These are phyloP conservation scores for Emmonsiellopsis sp. DNA, from an alignment of 2,329 filamentous ascomycete species.

Conservation along the genomic window DNA sequence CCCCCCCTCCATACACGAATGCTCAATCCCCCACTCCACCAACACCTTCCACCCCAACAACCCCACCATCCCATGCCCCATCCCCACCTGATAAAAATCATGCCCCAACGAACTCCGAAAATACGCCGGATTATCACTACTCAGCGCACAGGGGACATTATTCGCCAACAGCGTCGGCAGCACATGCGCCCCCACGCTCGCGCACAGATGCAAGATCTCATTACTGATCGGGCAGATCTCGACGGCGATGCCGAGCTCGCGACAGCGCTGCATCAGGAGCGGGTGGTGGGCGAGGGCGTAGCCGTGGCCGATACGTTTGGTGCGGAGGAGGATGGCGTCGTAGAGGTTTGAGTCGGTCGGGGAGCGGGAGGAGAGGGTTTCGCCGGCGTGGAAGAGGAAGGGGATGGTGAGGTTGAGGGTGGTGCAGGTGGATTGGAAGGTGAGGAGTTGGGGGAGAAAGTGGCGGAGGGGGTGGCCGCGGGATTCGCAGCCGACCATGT, in stretches of 20 bases:
- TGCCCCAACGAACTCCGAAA: neutral
- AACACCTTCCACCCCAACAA: conserved; percentile 1
- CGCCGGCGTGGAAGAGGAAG: conserved; percentile 93
- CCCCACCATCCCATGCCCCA: neutral
- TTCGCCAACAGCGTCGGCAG: conserved; percentile 44
- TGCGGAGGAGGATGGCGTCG: conserved; percentile 79
- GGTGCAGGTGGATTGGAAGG: conserved; percentile 81
- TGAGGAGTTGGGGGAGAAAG: conserved; percentile 76
- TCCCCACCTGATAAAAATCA: neutral
- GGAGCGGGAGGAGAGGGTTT: conserved; percentile 72
- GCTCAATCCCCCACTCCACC: conserved; percentile 5
- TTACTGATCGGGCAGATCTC: conserved; percentile 90
- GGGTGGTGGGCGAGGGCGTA: conserved; percentile 89
- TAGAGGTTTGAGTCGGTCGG: conserved; percentile 76
- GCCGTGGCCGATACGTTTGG: conserved; percentile 79
- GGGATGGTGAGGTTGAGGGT: conserved; percentile 72
- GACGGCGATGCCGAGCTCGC: conserved; percentile 76
- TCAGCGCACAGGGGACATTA: conserved; percentile 8
- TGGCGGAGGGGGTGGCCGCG: conserved; percentile 65
- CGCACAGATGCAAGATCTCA: conserved; percentile 71
- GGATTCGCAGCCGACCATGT: conserved; percentile 84
- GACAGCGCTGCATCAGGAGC: conserved; percentile 76
- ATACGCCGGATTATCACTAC: conserved; percentile 5
- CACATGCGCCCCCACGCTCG: conserved; percentile 67
- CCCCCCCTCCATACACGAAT: conserved; percentile 2